Conservation (phyloP, 148 eudicot genomes). For the Silene latifolia region DNA sequence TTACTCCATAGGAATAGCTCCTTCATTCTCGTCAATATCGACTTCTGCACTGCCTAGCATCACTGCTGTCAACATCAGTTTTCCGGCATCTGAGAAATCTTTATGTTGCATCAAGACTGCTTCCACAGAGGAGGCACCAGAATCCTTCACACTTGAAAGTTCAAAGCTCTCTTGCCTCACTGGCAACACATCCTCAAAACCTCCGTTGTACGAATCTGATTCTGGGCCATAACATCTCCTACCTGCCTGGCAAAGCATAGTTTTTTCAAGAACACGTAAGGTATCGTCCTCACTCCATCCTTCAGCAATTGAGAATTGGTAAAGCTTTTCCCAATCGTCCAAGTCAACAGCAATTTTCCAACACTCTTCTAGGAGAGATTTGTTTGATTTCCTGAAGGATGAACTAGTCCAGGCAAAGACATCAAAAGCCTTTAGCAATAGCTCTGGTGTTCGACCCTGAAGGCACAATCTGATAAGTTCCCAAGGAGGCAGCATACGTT, state of each 20-base stretch:
- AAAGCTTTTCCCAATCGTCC: conserved; percentile 80
- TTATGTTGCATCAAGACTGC: conserved; percentile 86
- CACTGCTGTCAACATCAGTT: conserved; percentile 76
- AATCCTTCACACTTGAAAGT: conserved; percentile 33
- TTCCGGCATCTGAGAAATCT: conserved; percentile 77
- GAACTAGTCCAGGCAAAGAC: conserved; percentile 90
- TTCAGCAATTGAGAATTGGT: conserved; percentile 50
- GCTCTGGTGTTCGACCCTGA: conserved; percentile 43
- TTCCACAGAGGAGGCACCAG: conserved; percentile 63
- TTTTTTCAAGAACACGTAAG: conserved; percentile 41
- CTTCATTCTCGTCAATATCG: conserved; percentile 34
- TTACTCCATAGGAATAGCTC: conserved; percentile 56
- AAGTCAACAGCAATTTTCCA: conserved; percentile 76
- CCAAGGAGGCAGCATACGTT: conserved; percentile 66
- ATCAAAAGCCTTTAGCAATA: conserved; percentile 62
- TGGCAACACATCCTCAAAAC: conserved; percentile 74
- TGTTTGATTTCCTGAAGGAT: conserved; percentile 64
- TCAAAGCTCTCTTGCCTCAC: conserved; percentile 54
- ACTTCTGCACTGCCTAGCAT: conserved; percentile 50
- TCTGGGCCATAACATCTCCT: conserved; percentile 77
- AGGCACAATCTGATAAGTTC: conserved; percentile 81
- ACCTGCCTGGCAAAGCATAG: conserved; percentile 76
- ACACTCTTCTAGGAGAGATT: conserved; percentile 79
- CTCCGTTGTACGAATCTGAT: conserved; percentile 55
- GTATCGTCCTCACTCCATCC: conserved; percentile 91